A percentile compares a stretch with the other conserved stretches of the same genome.
Conservation (phyloP, 2,329 filamentous ascomycete species). For the Arthroderma uncinatum region DNA sequence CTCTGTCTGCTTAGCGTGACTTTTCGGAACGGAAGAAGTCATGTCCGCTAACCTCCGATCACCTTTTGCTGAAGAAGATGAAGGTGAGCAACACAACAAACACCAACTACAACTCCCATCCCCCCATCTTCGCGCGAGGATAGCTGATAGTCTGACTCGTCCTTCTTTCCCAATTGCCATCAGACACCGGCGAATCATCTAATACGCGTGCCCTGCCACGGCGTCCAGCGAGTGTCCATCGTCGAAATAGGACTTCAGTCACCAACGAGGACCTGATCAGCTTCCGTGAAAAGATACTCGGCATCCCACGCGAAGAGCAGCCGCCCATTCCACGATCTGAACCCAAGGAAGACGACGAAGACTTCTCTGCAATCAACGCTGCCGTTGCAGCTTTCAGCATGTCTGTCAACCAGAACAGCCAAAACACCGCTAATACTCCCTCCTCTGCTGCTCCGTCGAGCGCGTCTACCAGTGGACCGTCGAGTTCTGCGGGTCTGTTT, state of each 20-base stretch:
- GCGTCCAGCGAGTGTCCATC: constrained; percentile 13
- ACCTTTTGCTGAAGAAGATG: neutral
- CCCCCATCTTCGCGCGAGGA: neutral
- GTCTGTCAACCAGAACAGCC: constrained; percentile 10
- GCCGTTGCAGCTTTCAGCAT: constrained; percentile 22
- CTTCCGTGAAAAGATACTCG: constrained; percentile 15
- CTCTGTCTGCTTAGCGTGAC: neutral
- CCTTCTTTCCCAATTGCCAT: neutral
- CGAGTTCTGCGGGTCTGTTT: constrained; percentile 21
- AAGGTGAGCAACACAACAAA: neutral
- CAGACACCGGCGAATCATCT: neutral
- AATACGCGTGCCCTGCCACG: constrained; percentile 3
- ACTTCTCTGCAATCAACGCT: constrained; percentile 27
- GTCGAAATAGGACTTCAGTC: constrained; percentile 14
- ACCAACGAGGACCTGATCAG: constrained; percentile 13
- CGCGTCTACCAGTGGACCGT: constrained; percentile 18
- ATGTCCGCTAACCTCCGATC: constrained; percentile 1
- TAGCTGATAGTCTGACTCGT: neutral
- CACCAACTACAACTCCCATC: neutral
- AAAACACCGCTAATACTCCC: constrained; percentile 2
- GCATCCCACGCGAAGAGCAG: constrained; percentile 7
- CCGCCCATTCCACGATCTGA: neutral
- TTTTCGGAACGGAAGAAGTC: constrained; percentile 2
- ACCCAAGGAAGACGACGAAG: constrained; percentile 17
- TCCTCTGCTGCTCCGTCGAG: constrained; percentile 8